Percentiles rank a stretch among this genome's conserved stretches.
These are phyloP conservation scores for Malania oleifera DNA, from an alignment of 164 flowering plant genomes.

Conservation along the genomic window DNA sequence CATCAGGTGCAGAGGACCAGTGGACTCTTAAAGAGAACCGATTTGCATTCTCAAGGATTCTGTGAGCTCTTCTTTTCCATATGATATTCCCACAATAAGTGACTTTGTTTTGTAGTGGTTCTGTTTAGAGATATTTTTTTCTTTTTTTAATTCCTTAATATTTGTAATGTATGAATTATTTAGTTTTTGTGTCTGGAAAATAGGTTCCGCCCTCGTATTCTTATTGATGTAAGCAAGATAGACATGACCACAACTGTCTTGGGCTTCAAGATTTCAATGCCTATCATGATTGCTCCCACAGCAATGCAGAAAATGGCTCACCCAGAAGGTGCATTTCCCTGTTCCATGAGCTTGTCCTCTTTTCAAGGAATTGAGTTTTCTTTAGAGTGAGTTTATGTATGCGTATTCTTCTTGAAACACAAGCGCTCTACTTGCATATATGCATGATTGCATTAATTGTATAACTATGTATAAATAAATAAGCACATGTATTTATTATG, in stretches of 20 bases:
- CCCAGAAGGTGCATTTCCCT: slow-evolving; percentile 55
- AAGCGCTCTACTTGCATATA: too few species aligned
- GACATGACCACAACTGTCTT: slow-evolving; percentile 65
- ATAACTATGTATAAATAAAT: too few species aligned
- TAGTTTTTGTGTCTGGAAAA: slow-evolving; percentile 4
- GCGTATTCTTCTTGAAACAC: too few species aligned
- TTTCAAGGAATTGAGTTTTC: not conserved
- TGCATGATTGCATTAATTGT: too few species aligned
- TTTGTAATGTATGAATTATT: not conserved
- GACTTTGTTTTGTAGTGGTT: too few species aligned
- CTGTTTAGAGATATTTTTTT: too few species aligned
- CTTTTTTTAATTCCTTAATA: not conserved
- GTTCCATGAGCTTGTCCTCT: not conserved
- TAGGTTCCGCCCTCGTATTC: slow-evolving; percentile 85
- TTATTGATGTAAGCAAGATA: slow-evolving; percentile 79
- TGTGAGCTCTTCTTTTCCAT: slow-evolving; percentile 42
- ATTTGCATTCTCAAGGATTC: slow-evolving; percentile 76
- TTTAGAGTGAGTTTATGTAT: not conserved
- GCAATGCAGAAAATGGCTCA: slow-evolving; percentile 96
- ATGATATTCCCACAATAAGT: not conserved
- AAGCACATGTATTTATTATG: too few species aligned
- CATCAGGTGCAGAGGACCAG: slow-evolving; percentile 96
- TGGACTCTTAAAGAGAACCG: slow-evolving; percentile 86
- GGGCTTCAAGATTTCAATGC: slow-evolving; percentile 91
- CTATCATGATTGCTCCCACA: slow-evolving; percentile 90